Base-by-base conservation (phyloP, 1,284 basidiomycete genomes). In the Leccinum subrobustum region DNA sequence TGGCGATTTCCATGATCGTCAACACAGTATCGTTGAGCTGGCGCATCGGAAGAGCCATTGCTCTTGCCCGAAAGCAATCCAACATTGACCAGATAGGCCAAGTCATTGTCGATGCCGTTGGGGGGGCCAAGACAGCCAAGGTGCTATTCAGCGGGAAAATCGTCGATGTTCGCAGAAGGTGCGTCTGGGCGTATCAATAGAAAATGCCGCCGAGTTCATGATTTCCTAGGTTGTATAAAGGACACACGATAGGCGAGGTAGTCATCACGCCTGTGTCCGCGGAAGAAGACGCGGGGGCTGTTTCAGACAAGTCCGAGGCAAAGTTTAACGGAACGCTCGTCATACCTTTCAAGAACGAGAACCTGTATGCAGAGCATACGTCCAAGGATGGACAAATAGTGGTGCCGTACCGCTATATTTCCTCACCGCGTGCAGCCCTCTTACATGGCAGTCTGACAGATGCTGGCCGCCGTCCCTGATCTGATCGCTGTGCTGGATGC, bases 321-420 rank as follows among this genome's bases (percentile, higher is more conserved):
- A 60, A 37, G 52, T 71, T 75, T 48, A 50, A 54, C 5, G 76
- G 76, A 14, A 67, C 60, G 3, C 44, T 79, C 25, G 66, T 67
- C 58, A 82, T 86, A 58, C 83, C 85, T 3, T 86, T 86, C 78
- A 83, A 86, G 73, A 86, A 86, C 65, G 84, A 86, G 68, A 86
- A 86, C 67, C 70, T 86, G 27, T 75, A 81, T 56, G 73, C 81
- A 12, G 73, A 78, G 57, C 74, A 74, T 25, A 72, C 75, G 1
- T 63, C 75, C 35, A 75, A 74, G 3, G 67, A 73, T 27, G 76
- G 68, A 12, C 60, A 60, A 37, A 62, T 25, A 16, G 64, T 51
- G 62, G 71, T 73, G 29, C 50, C 50, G 52, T 55, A 35, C 14
- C 37, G 4, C 33, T 44, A 23, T 31, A 37, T 20, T 57, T 16